A percentile compares a stretch with the other conserved stretches of the same genome.
phyloP scores from a whole-genome alignment of 2,329 filamentous ascomycete genomes.

The Neurospora sp. region DNA sequence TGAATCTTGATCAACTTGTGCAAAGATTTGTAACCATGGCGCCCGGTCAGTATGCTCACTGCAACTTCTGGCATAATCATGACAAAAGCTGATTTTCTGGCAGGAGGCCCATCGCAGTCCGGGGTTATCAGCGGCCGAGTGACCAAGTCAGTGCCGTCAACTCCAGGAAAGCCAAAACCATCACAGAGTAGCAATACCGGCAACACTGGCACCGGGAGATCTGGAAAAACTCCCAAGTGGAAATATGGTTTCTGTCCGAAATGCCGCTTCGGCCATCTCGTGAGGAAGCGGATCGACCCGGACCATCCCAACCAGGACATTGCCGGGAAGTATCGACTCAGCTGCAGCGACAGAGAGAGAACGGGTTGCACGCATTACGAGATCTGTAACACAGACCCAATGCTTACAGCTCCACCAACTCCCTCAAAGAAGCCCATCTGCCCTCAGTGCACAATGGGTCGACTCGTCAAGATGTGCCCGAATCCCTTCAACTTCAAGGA shows the following conservation, averaged over 20 bases:
- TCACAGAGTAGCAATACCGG: background rate
- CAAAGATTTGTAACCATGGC: background rate
- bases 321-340: background rate
- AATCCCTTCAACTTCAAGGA: slow-evolving; percentile 2
- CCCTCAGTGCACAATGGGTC: slow-evolving; percentile 1
- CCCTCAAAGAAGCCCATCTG: background rate
- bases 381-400: background rate
- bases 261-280: slow-evolving; percentile 7
- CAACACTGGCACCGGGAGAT: background rate
- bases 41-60: background rate
- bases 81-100: background rate
- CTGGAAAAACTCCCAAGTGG: background rate
- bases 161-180: slow-evolving; percentile 1
- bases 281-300: slow-evolving; percentile 6
- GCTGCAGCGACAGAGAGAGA: slow-evolving; percentile 3
- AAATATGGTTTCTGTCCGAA: slow-evolving; percentile 10
- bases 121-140: slow-evolving; percentile 1
- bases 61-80: background rate
- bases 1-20: no score
- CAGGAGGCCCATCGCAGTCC: background rate
- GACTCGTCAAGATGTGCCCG: background rate
- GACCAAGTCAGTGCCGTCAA: background rate
- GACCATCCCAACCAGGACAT: background rate
- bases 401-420: background rate
- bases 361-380: slow-evolving; percentile 1